phyloP scores from a whole-genome alignment of 2,329 filamentous ascomycete genomes.

The Trichoderma lentiforme region DNA sequence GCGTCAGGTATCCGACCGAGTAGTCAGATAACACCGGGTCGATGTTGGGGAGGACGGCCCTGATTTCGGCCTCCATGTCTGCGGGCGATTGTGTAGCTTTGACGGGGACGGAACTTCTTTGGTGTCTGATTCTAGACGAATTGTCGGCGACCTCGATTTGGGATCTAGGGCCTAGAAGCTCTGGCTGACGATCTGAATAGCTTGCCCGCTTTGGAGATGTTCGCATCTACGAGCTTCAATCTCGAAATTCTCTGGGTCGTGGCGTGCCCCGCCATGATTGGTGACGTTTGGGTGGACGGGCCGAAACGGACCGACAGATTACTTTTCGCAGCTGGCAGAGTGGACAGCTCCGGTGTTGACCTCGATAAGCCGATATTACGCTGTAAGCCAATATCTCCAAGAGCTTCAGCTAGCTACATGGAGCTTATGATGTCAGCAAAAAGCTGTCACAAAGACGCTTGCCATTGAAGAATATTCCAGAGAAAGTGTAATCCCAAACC shows the following conservation, averaged over 20 bases:
- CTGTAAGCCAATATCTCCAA: not conserved
- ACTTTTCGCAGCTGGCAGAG: not conserved
- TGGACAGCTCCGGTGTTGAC: no score
- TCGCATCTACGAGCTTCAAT: not conserved
- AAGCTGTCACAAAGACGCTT: not conserved
- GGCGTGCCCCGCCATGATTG: conserved; percentile 13
- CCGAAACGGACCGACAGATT: not conserved
- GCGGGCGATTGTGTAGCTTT: not conserved
- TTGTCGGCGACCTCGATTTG: not conserved
- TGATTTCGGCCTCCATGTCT: conserved; percentile 83
- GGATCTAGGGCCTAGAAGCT: not conserved
- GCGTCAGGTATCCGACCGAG: conserved; percentile 88
- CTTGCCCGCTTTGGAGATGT: not conserved
- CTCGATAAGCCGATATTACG: not conserved
- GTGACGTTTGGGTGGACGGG: not conserved
- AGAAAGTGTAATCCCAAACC: not conserved
- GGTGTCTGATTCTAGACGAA: not conserved
- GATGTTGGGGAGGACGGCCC: conserved; percentile 77
- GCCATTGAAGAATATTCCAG: not conserved
- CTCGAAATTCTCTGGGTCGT: conserved; percentile 9
- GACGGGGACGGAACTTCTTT: not conserved
- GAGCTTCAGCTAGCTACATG: not conserved
- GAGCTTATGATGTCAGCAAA: not conserved
- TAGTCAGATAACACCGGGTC: conserved; percentile 89
- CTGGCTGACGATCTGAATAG: not conserved